Evolutionary conservation across 2,329 filamentous ascomycete genomes (phyloP).

Genomic region (Fusarium gaditjirri): DNA sequence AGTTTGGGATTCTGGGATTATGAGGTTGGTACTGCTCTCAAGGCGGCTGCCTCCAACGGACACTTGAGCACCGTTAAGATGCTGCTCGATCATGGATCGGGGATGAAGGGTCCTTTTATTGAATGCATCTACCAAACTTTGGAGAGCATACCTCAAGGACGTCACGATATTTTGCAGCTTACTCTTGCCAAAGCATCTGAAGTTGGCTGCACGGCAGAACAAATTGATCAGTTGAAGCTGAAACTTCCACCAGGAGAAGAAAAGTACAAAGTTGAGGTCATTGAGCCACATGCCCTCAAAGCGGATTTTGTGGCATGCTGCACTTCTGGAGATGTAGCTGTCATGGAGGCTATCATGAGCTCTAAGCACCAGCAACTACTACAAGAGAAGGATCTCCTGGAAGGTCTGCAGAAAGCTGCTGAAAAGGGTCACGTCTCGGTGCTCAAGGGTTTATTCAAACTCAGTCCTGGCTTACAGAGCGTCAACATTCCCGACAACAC

Average conservation of each 20-base stretch:
- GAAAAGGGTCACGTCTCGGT: rapidly evolving
- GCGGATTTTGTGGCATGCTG: not conserved
- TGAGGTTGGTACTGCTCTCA: not conserved
- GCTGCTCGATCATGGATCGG: not conserved
- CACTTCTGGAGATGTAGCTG: not conserved
- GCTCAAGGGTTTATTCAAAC: not conserved
- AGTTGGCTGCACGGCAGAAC: not conserved
- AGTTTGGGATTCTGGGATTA: not conserved
- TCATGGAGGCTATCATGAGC: not conserved
- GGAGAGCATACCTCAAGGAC: not conserved
- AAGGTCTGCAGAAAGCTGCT: not conserved
- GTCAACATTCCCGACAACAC: not conserved
- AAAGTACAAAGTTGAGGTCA: not conserved
- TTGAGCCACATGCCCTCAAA: not conserved
- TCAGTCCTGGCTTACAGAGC: not conserved
- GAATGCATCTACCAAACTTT: not conserved
- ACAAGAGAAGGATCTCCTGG: not conserved
- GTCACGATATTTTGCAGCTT: not conserved
- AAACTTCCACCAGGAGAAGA: not conserved
- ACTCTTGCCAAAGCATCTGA: not conserved
- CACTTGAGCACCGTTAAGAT: not conserved
- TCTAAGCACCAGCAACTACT: not conserved
- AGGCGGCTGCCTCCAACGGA: not conserved
- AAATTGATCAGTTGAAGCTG: not conserved
- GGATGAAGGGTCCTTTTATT: not conserved